These are phyloP conservation scores for Myrica gale DNA, from an alignment of 306 rosid genomes.

Conservation along the genomic window DNA sequence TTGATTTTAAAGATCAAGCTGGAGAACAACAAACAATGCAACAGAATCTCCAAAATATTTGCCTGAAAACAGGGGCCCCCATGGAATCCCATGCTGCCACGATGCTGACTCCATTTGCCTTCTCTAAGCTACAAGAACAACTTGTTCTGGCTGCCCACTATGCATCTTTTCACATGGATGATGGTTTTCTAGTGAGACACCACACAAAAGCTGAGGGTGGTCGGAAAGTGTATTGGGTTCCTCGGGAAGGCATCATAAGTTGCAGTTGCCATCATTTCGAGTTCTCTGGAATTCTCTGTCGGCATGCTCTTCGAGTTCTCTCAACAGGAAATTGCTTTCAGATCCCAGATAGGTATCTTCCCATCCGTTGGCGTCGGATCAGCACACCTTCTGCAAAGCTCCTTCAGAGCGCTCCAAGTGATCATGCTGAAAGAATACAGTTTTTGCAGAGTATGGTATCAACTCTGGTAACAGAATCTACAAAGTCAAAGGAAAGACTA, in stretches of 20 bases:
- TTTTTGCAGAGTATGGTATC: slow-evolving; percentile 71
- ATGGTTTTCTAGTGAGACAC: slow-evolving; percentile 90
- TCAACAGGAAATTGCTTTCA: slow-evolving; percentile 95
- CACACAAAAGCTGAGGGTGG: slow-evolving; percentile 93
- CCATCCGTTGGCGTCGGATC: slow-evolving; percentile 86
- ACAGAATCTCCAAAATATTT: slow-evolving; percentile 93
- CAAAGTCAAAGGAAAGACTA: slow-evolving; percentile 81
- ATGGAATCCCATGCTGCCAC: slow-evolving; percentile 97
- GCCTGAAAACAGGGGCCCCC: slow-evolving; percentile 97
- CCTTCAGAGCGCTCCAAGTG: slow-evolving; percentile 52
- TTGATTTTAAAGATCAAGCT: slow-evolving; percentile 94
- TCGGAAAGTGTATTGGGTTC: slow-evolving; percentile 73
- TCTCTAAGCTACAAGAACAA: slow-evolving; percentile 93
- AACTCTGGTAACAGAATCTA: slow-evolving; percentile 74
- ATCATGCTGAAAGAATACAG: slow-evolving; percentile 70
- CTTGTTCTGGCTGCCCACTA: slow-evolving; percentile 97
- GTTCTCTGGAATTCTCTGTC: slow-evolving; percentile 90
- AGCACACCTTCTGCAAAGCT: slow-evolving; percentile 62
- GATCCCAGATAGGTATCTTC: slow-evolving; percentile 89
- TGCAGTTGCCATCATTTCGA: slow-evolving; percentile 95
- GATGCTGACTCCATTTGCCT: slow-evolving; percentile 83
- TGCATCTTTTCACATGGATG: slow-evolving; percentile 83
- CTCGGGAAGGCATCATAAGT: slow-evolving; percentile 80
- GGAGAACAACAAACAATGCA: slow-evolving; percentile 99
- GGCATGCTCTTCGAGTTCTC: slow-evolving; percentile 89